Evolutionary conservation across 805 yeast species (phyloP), one percentile per base, ranked within the genome.

Genomic region (Tanozyma kutaoensis): DNA sequence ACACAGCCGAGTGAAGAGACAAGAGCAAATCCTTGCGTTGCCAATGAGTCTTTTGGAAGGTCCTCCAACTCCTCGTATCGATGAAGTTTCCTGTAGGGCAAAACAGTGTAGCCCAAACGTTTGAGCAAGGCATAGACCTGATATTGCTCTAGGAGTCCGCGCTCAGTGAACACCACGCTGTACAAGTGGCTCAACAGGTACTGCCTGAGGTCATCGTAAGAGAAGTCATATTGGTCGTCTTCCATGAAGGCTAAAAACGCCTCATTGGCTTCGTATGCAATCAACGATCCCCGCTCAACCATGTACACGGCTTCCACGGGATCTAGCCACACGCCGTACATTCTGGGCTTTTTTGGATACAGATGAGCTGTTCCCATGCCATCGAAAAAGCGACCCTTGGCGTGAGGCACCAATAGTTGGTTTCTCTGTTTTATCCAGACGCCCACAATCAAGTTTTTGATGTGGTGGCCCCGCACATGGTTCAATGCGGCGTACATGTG

Each of bases 231-330:
- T 3, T 40, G 35, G 5, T 33, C 42, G 16, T 36, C 20, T 17
- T 32, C 32, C 8, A 57, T 25, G 27, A 43, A 52, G 9, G 32
- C 24, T 15, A 34, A 26, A 29, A 45, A 51, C 12, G 23, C 27
- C 0, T 36, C 42, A 27, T 42, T 38, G 11, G 38, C 43, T 22
- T 51, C 28, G 33, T 48, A 55, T 5, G 53, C 35, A 9, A 48
- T 33, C 36, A 58, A 38, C 2, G 62, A 49, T 1, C 96, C 96
- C 43, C 97, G 58, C 45, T 86, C 95, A 2, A 76, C 68, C 29
- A 86, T 52, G 46, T 85, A 86, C 1, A 84, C 54, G 6, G 75
- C 65, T 40, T 86, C 97, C 31, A 80, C 72, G 12, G 69, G 67
- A 14, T 50, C 55, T 20, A 86, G 54, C 60, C 67, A 64, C 26